phyloP scores from a whole-genome alignment of 306 rosid genomes.

The Vigna mungo region DNA sequence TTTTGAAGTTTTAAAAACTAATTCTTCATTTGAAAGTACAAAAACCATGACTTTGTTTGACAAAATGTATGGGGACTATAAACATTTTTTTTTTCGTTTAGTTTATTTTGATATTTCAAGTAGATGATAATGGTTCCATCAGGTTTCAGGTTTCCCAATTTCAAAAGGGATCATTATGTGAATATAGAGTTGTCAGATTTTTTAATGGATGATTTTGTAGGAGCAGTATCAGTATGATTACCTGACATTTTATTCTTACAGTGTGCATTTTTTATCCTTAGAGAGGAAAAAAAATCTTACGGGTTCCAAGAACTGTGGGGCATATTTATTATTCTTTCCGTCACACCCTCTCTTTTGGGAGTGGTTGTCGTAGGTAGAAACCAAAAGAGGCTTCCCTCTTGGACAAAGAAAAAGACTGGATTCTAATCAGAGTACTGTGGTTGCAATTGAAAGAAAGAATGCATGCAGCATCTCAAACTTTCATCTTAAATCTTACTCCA shows the following conservation, averaged over 20 bases:
- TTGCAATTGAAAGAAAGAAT: slow-evolving; percentile 49
- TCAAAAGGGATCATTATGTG: slow-evolving; percentile 15
- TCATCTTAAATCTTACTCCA: slow-evolving; percentile 48
- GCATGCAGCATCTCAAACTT: slow-evolving; percentile 55
- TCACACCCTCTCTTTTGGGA: neutral
- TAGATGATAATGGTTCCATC: slow-evolving; percentile 2
- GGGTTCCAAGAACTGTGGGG: slow-evolving; percentile 24
- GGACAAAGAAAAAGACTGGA: slow-evolving; percentile 14
- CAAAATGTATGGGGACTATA: too few relatives aligned
- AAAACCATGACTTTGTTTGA: too few relatives aligned
- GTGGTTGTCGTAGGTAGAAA: slow-evolving; percentile 28
- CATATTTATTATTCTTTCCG: slow-evolving; percentile 8
- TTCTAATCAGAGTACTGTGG: slow-evolving; percentile 32
- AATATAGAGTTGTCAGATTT: slow-evolving; percentile 9
- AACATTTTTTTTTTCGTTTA: neutral
- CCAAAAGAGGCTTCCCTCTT: neutral
- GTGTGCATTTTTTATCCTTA: slow-evolving; percentile 14
- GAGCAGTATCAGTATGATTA: neutral
- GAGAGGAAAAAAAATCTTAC: neutral
- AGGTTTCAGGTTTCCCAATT: slow-evolving; percentile 12
- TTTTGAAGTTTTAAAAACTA: too few relatives aligned
- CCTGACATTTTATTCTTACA: slow-evolving; percentile 25
- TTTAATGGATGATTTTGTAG: slow-evolving; percentile 14
- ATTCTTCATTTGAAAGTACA: too few relatives aligned
- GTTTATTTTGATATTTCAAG: neutral